These are phyloP conservation scores for Colletotrichum lupini DNA, from an alignment of 2,329 filamentous ascomycete genomes.

Conservation along the genomic window DNA sequence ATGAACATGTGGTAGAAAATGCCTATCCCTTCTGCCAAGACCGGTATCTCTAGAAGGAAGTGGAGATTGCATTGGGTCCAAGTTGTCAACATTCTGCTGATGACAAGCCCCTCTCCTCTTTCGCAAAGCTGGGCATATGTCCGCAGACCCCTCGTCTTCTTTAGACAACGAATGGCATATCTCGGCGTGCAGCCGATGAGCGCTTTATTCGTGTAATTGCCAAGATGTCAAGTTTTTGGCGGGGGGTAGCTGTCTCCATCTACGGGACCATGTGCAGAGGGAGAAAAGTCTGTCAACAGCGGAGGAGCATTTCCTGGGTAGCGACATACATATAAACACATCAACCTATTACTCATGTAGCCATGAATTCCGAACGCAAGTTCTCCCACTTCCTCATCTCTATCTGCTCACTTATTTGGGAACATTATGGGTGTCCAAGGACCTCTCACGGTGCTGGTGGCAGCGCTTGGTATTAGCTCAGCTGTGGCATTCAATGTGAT, in stretches of 20 bases:
- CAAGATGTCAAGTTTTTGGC: not conserved
- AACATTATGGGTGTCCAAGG: constrained; percentile 3
- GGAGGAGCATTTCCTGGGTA: too few species aligned
- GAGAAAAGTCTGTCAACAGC: too few species aligned
- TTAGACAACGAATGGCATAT: not conserved
- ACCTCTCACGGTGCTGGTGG: not conserved
- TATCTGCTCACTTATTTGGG: too few species aligned
- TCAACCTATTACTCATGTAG: not conserved
- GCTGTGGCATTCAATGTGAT: constrained; percentile 5
- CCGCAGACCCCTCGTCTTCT: not conserved
- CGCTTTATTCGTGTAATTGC: not conserved
- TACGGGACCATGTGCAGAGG: not conserved
- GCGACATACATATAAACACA: not conserved
- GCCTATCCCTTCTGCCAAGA: constrained; percentile 23
- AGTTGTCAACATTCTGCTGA: not conserved
- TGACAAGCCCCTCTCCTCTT: not conserved
- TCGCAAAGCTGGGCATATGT: not conserved
- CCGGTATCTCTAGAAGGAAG: not conserved
- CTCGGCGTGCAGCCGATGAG: constrained; percentile 1
- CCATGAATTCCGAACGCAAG: not conserved
- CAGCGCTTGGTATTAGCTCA: constrained; percentile 1
- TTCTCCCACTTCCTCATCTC: not conserved
- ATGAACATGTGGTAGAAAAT: not conserved
- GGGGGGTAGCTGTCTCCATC: too few species aligned
- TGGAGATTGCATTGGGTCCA: not conserved